Evolutionary conservation across 768 basidiomycete genomes (phyloP).

Genomic region (Galerina sulciceps): DNA sequence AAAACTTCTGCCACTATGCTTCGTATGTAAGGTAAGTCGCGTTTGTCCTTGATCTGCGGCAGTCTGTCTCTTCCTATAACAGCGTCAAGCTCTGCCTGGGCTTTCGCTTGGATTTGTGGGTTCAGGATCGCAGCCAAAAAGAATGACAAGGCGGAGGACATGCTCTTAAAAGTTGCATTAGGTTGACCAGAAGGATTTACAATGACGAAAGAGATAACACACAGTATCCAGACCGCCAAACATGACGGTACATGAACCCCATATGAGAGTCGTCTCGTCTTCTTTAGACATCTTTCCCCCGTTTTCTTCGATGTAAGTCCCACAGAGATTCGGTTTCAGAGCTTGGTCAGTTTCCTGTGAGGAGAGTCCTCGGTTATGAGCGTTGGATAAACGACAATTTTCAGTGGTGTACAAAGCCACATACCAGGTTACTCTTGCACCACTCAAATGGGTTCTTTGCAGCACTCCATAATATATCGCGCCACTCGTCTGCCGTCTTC

Average conservation of each 20-base stretch:
- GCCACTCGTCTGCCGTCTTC: slow-evolving; percentile 42
- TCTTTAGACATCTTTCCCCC: slow-evolving; percentile 35
- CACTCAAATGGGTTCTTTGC: slow-evolving; percentile 38
- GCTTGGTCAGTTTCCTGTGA: slow-evolving; percentile 43
- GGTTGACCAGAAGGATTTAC: neutral
- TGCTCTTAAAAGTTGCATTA: slow-evolving; percentile 40
- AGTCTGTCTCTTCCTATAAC: slow-evolving; percentile 24
- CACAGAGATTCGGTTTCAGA: slow-evolving; percentile 40
- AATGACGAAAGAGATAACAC: neutral
- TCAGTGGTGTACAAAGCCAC: slow-evolving; percentile 7
- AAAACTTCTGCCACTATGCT: slow-evolving; percentile 24
- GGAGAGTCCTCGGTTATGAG: too few species aligned
- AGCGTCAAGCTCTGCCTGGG: slow-evolving; percentile 28
- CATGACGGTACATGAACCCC: slow-evolving; percentile 31
- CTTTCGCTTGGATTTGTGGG: slow-evolving; percentile 22
- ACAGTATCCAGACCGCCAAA: slow-evolving; percentile 25
- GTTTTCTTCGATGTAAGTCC: slow-evolving; percentile 29
- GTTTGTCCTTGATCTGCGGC: slow-evolving; percentile 20
- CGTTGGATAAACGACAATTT: too few species aligned
- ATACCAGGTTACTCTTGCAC: slow-evolving; percentile 49
- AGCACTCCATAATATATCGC: slow-evolving; percentile 36
- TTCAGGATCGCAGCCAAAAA: slow-evolving; percentile 37
- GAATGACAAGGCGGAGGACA: slow-evolving; percentile 46
- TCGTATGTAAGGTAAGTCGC: slow-evolving; percentile 21
- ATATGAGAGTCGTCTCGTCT: slow-evolving; percentile 39